Conservation (phyloP, 805 yeast genomes). For the Candida manassasensis region DNA sequence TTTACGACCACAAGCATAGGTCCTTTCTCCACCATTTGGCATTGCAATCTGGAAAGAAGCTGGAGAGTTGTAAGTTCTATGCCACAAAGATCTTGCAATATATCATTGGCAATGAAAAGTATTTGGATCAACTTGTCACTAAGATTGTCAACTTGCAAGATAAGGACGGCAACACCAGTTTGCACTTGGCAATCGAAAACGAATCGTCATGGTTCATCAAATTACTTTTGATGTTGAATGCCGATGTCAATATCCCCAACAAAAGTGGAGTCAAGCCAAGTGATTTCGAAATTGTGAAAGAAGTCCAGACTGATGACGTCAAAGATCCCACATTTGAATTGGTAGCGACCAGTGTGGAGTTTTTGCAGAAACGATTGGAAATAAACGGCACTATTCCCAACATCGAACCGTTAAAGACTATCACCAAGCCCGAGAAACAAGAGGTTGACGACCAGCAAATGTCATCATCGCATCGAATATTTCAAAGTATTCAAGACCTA, state of each 20-base stretch:
- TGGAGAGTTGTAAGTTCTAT: constrained; percentile 33
- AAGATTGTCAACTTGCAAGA: constrained; percentile 32
- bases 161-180: constrained; percentile 34
- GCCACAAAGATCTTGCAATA: constrained; percentile 30
- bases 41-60: constrained; percentile 30
- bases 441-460: constrained; percentile 7
- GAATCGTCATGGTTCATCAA: constrained; percentile 36
- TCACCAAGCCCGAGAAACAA: neutral
- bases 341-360: constrained; percentile 29
- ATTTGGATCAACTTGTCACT: constrained; percentile 15
- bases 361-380: constrained; percentile 23
- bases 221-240: constrained; percentile 29
- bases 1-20: constrained; percentile 58
- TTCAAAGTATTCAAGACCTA: constrained; percentile 36
- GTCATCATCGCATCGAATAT: constrained; percentile 27
- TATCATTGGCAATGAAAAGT: constrained; percentile 19
- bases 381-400: constrained; percentile 11
- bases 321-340: constrained; percentile 30
- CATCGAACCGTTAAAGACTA: constrained; percentile 9
- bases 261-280: constrained; percentile 81
- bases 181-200: constrained; percentile 38
- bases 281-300: constrained; percentile 73
- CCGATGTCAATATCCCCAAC: constrained; percentile 65
- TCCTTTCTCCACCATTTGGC: constrained; percentile 86
- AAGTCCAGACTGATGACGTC: constrained; percentile 15